These are phyloP conservation scores for Chlamydomonas eustigma DNA, from an alignment of 139 green algal genomes.

Conservation along the genomic window DNA sequence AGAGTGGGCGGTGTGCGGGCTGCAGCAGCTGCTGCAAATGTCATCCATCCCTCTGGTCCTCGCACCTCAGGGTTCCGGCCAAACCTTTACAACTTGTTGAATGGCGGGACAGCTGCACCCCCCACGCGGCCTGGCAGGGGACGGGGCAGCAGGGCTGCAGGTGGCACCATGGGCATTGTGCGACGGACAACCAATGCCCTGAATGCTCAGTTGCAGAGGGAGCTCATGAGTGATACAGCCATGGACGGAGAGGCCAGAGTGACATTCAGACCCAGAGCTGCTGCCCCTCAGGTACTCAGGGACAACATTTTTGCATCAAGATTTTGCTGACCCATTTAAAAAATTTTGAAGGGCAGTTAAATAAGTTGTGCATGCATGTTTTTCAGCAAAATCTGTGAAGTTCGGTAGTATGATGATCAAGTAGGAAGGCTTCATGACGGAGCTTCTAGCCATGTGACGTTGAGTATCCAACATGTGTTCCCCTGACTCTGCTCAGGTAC, in stretches of 20 bases:
- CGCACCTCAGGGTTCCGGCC: neutral
- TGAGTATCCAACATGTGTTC: too few relatives aligned
- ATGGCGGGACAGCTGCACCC: neutral
- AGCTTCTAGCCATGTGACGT: too few relatives aligned
- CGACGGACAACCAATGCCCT: neutral
- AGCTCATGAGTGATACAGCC: neutral
- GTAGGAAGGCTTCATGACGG: too few relatives aligned
- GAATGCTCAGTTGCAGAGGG: neutral
- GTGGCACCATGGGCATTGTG: neutral
- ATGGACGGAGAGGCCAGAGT: neutral
- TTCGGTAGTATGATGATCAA: too few relatives aligned
- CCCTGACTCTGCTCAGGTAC: neutral
- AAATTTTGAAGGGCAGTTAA: too few relatives aligned
- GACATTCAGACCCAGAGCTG: neutral
- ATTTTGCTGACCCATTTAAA: too few relatives aligned
- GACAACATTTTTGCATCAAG: too few relatives aligned
- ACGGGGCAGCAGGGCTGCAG: too few relatives aligned
- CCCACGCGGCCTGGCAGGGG: neutral
- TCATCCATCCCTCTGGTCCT: neutral
- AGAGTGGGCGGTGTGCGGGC: neutral
- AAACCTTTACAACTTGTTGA: neutral
- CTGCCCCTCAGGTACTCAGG: neutral
- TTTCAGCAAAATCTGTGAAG: too few relatives aligned
- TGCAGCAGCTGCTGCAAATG: neutral
- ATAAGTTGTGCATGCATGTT: too few relatives aligned